Percentiles rank a stretch among this genome's conserved stretches.
Conservation (phyloP, 2,329 filamentous ascomycete species). For the Claviceps sp. region DNA sequence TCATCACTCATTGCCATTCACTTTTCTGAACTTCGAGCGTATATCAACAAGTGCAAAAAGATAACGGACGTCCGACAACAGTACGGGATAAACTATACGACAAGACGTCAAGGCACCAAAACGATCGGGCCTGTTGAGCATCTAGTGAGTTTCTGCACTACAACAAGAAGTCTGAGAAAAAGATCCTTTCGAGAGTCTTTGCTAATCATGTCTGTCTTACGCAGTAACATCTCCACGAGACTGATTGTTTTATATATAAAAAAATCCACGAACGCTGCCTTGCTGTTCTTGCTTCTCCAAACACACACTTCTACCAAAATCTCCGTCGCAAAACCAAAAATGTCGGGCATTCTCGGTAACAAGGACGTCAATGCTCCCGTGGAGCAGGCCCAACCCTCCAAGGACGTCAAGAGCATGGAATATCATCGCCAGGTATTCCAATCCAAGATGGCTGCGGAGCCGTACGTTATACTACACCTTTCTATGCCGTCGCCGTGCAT, state of each 20-base stretch:
- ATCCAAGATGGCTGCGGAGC: slow-evolving; percentile 53
- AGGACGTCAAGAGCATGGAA: slow-evolving; percentile 55
- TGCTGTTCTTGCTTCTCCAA: neutral
- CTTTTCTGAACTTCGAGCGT: too few relatives aligned
- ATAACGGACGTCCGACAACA: too few relatives aligned
- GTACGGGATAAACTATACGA: neutral
- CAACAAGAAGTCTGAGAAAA: neutral
- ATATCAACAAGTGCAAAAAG: too few relatives aligned
- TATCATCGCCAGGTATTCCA: slow-evolving; percentile 66
- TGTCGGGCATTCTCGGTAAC: slow-evolving; percentile 48
- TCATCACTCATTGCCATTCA: too few relatives aligned
- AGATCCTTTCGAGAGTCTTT: neutral
- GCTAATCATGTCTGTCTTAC: neutral
- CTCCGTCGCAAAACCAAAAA: slow-evolving; percentile 16
- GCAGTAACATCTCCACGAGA: neutral
- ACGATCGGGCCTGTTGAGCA: neutral
- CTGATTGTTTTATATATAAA: too few relatives aligned
- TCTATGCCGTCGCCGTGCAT: too few relatives aligned
- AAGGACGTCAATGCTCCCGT: slow-evolving; percentile 52
- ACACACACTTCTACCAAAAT: neutral
- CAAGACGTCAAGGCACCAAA: neutral
- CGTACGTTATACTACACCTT: slow-evolving; percentile 35
- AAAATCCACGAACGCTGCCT: neutral
- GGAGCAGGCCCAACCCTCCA: slow-evolving; percentile 17
- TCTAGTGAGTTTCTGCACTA: neutral